Evolutionary conservation across 768 basidiomycete species (phyloP), one percentile per base, ranked within the genome.

Genomic region (Tulasnella sp.): DNA sequence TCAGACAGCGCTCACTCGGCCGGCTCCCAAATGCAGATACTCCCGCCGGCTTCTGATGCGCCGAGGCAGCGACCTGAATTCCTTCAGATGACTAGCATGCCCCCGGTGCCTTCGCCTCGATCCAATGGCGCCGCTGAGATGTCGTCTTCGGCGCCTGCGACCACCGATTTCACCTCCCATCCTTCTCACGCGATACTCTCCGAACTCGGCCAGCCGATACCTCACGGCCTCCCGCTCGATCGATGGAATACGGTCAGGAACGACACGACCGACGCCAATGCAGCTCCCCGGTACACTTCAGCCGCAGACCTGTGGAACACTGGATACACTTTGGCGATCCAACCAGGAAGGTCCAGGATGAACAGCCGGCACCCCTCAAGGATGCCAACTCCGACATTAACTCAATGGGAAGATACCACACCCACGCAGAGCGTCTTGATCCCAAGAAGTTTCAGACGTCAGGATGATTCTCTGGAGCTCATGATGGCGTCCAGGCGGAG

Each of bases 401-500:
- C 67, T 31, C 34, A 73, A 29, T 40, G 71, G 71, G 71, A 42
- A 29, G 74, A 75, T 45, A 38, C 67, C 25, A 75, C 74, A 22
- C 74, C 74, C 25, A 75, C 74, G 31, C 74, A 75, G 31, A 75
- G 74, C 39, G 25, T 75, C 12, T 69, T 75, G 54, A 75, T 75
- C 37, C 49, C 74, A 39, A 73, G 52, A 49, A 54, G 39, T 31
- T 52, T 8, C 19, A 49, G n/a, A 49, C 39, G 72, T 1, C 40
- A 52, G 49, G 72, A 73, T 49, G 72, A 73, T 37, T 73, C 72
- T 29, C 37, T 73, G n/a, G 72, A 73, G n/a, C 70, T 68, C 67
- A 14, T 37, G 40, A 17, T 34, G 29, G 2, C 19, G 2, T 31
- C 49, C 14, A 49, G 22, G 72, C 72, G 49, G 22, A 73, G 72